Evolutionary conservation across 2,329 filamentous ascomycete species (phyloP).

Genomic region (Penicillium sclerotigenum): DNA sequence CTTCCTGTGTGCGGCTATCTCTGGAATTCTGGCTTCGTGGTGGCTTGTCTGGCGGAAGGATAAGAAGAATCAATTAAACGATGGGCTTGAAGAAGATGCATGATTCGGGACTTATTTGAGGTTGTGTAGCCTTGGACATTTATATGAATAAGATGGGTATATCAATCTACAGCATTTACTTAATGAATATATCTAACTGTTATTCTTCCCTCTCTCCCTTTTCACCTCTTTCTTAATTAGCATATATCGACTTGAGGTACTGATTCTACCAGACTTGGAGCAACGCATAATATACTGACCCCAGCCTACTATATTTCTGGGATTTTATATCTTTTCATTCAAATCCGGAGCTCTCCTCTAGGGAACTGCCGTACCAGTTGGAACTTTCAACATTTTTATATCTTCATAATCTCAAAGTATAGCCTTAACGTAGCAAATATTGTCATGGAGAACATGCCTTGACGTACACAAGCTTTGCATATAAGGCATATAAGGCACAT

Average conservation of each 20-base stretch:
- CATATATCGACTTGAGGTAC: too few relatives aligned
- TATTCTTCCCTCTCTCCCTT: neutral
- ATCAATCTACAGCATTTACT: neutral
- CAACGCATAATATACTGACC: too few relatives aligned
- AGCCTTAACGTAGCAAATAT: too few relatives aligned
- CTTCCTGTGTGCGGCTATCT: constrained; percentile 31
- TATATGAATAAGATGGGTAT: neutral
- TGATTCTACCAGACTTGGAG: too few relatives aligned
- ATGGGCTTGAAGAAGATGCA: neutral
- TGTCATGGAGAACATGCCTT: too few relatives aligned
- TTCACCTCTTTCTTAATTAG: too few relatives aligned
- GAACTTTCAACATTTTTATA: too few relatives aligned
- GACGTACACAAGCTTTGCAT: neutral
- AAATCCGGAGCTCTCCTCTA: neutral
- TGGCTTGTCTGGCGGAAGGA: constrained; percentile 23
- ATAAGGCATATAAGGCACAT: too few relatives aligned
- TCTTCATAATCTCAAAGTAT: too few relatives aligned
- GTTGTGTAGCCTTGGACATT: neutral
- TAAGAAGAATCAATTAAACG: constrained; percentile 3
- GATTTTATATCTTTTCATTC: too few relatives aligned
- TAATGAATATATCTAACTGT: neutral
- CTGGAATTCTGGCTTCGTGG: constrained; percentile 27
- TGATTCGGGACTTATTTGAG: neutral
- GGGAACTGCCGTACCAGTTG: neutral
- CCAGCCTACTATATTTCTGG: too few relatives aligned